A percentile compares a stretch with the other conserved stretches of the same genome.
Conservation (phyloP, 2,329 filamentous ascomycete genomes). For the Clarireedia homoeocarpa region DNA sequence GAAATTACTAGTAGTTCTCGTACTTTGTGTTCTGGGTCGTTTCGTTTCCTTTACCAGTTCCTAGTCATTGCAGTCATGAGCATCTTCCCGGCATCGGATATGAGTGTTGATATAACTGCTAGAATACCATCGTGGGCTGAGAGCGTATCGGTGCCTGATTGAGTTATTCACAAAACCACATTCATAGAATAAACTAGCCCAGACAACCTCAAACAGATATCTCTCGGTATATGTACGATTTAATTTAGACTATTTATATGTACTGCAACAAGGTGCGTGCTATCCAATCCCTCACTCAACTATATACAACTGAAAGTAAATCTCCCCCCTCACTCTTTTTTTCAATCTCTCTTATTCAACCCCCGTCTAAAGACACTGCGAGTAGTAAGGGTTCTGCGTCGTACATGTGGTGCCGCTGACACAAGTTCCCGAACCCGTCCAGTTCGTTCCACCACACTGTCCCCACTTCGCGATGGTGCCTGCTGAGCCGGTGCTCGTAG, state of each 20-base stretch:
- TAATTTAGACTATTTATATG: neutral
- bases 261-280: neutral
- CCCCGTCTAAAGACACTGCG: slow-evolving; percentile 22
- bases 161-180: too few species aligned
- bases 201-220: too few species aligned
- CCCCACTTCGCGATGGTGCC: slow-evolving; percentile 15
- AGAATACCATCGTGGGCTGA: too few species aligned
- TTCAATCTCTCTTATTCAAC: neutral
- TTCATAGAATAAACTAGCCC: too few species aligned
- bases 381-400: slow-evolving; percentile 20
- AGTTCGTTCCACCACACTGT: slow-evolving; percentile 23
- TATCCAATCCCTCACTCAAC: neutral
- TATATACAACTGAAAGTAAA: neutral
- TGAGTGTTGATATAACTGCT: too few species aligned
- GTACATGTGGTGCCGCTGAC: slow-evolving; percentile 21
- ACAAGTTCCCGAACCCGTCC: slow-evolving; percentile 22
- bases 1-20: too few species aligned
- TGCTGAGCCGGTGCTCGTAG: neutral
- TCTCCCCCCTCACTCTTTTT: neutral
- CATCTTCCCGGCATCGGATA: too few species aligned
- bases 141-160: too few species aligned
- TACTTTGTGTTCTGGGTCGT: too few species aligned
- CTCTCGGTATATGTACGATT: neutral
- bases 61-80: too few species aligned
- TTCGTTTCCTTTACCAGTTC: too few species aligned